These are phyloP conservation scores for Hypoxylon sp. DNA, from an alignment of 2,329 filamentous ascomycete genomes.

Conservation along the genomic window DNA sequence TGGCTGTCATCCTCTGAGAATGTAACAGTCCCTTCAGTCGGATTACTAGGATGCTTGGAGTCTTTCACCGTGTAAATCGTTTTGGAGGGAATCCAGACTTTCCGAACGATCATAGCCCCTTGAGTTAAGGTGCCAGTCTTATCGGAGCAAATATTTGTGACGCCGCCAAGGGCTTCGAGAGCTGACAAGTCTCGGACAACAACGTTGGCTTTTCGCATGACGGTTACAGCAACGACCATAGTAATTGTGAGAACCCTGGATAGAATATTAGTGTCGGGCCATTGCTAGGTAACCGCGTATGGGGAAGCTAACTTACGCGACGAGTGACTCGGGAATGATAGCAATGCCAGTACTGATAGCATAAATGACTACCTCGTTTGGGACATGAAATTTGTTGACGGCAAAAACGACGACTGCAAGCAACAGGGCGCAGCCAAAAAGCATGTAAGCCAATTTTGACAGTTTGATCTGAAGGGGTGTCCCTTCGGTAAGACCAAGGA, in stretches of 20 bases:
- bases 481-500: slow-evolving; percentile 74
- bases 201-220: slow-evolving; percentile 75
- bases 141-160: slow-evolving; percentile 81
- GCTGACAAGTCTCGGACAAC: slow-evolving; percentile 77
- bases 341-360: slow-evolving; percentile 72
- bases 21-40: slow-evolving; percentile 70
- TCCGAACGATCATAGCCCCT: slow-evolving; percentile 78
- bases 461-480: slow-evolving; percentile 86
- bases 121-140: slow-evolving; percentile 80
- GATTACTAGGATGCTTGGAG: slow-evolving; percentile 73
- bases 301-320: slow-evolving; percentile 63
- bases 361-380: slow-evolving; percentile 70
- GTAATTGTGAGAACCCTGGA: slow-evolving; percentile 75
- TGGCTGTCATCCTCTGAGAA: slow-evolving; percentile 59
- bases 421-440: slow-evolving; percentile 78
- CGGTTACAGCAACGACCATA: slow-evolving; percentile 75
- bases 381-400: slow-evolving; percentile 67
- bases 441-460: slow-evolving; percentile 80
- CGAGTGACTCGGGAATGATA: slow-evolving; percentile 75
- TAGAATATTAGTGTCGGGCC: slow-evolving; percentile 34
- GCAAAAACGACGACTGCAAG: slow-evolving; percentile 72
- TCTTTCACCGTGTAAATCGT: slow-evolving; percentile 73
- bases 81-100: slow-evolving; percentile 74
- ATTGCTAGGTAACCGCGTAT: background rate
- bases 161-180: slow-evolving; percentile 77